Base-by-base conservation (phyloP, 345 rosid genomes). In the Trapa incisa region DNA sequence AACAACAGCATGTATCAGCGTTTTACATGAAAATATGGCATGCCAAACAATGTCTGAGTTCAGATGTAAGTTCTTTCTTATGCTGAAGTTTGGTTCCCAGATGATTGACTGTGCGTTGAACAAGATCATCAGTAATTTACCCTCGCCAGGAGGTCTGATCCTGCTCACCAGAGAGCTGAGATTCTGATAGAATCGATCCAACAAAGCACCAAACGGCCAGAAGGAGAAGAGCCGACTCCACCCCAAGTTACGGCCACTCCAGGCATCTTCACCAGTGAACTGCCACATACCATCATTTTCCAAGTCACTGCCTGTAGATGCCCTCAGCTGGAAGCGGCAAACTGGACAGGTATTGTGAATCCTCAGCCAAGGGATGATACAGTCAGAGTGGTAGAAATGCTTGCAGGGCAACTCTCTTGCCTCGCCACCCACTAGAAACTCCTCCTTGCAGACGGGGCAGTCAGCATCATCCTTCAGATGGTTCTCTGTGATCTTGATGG, bases 361-460 rank as follows among this genome's bases (percentile, higher is more conserved):
- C 70, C 66, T 77, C 70, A 92, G 68, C 96, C 96, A 89, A 4
- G 96, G 91, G 5, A 82, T 45, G 50, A 92, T 84, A 72, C 98
- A 89, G 7, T 73, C 84, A 0, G 84, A 69, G 77, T 92, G 96
- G 33, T 86, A 92, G 53, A 86, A 61, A 75, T 92, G 98, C 65
- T 78, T 71, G 75, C 98, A 89, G 8, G 84, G 82, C 75, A 89
- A 66, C 74, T 81, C 87, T 72, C 71, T 82, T 1, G 64, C 88
- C 39, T 80, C 83, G 8, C 75, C 83, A 6, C 77, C 91, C 35
- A 84, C 68, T 73, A 73, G 80, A 7, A 87, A 87, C 61, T 84
- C 88, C 1, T 92, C 96, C 66, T 89, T 89, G 73, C 96, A 92
- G 43, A 92, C 77, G 0, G 96, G 88, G 68, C 98, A 92, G 36